Base-by-base conservation (phyloP, 345 rosid genomes). In the Eucalyptus microcorys region DNA sequence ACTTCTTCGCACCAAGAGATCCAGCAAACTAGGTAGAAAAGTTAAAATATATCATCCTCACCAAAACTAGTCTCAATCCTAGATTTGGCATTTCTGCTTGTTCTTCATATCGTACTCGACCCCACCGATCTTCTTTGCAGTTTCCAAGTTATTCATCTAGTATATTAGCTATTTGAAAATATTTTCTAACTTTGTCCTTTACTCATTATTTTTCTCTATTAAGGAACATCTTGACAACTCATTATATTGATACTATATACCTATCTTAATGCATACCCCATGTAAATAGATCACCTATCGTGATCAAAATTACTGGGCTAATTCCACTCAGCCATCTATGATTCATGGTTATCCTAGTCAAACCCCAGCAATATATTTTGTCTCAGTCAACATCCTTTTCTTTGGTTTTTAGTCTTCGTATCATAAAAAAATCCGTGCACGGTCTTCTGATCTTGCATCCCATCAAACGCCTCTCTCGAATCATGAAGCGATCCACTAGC, bases 391-490 rank as follows among this genome's bases (percentile, higher is more conserved):
- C 95, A 95, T 96, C 94, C 93, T 19, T 94, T 96, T 89, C 71
- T 64, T 64, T 64, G 37, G 34, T 30, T 64, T 64, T 64, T 64
- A 64, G 71, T 30, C 0, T 30, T 17, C 17, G 37, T 13, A 7
- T 64, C 37, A 64, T 7, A 64, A 64, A 64, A 64, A 30, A 64
- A 64, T 30, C 34, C 9, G 9, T 30, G 37, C 71, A 14, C 19
- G 17, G 9, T 64, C 10, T 92, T 94, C 84, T 93, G 97, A 66
- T 89, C 92, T 47, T 90, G 89, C 96, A 96, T 95, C 88, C 95
- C 88, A 91, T 93, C 94, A 89, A 97, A 97, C 64, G 93, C 94
- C 88, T 90, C 93, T 90, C 95, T 95, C 40, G 93, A 93, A 90
- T 94, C 93, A 89, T 86, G 92, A 49, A 93, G 49, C 26, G 94